Evolutionary conservation across 176 grass and related monocot genomes (phyloP), one percentile per base, ranked within the genome.

Genomic region (Sorghum bicolor): DNA sequence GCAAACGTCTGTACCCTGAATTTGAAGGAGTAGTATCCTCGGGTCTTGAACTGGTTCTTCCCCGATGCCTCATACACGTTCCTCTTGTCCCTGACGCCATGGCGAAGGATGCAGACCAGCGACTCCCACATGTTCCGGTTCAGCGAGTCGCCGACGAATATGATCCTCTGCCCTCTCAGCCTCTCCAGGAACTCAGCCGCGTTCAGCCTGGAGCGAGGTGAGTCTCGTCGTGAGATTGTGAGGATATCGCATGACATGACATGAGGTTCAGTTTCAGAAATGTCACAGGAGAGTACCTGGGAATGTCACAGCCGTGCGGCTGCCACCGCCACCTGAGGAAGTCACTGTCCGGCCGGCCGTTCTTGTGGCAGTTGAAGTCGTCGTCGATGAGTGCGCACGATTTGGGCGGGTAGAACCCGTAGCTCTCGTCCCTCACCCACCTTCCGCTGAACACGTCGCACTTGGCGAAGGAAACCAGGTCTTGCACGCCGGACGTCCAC

Each of bases 71-170:
- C 93, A 29, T 88, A 89, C 74, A 92, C 89, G 45, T 66, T 92
- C 62, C 84, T 87, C 81, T 96, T 96, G 73, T 96, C 61, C 57
- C 68, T 80, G 66, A 99, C 83, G 4, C 82, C 89, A 31, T 94
- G 87, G 37, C 83, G 96, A 33, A 96, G 93, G 80, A 78, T 90
- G 75, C 96, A 99, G 29, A 96, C 93, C 60, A 99, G 84, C 24
- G 96, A 96, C 86, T 99, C 96, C 96, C 96, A 96, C 96, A 99
- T 95, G 90, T 98, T 98, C 39, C 96, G 82, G 53, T 91, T 93
- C 38, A 98, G 85, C 22, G 96, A 98, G 71, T 98, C 96, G 36
- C 93, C 96, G 36, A 90, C 96, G 79, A 98, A 98, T 83, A 95
- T 75, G 86, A 98, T 86, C 83, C 93, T 93, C 78, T 95, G 92